These are phyloP conservation scores for Saccharomyces jurei DNA, from an alignment of 805 yeast genomes.

Conservation along the genomic window DNA sequence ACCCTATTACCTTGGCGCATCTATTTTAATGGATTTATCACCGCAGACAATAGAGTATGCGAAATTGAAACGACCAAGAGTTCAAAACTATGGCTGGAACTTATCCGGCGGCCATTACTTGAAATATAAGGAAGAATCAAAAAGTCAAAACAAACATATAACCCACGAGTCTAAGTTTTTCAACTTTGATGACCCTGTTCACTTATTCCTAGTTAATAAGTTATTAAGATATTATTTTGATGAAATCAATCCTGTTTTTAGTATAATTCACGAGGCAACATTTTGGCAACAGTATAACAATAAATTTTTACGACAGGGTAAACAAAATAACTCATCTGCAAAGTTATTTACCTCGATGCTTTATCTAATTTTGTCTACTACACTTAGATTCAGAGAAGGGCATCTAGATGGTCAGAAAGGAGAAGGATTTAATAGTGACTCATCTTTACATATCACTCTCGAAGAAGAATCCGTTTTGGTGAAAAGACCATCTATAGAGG, in stretches of 20 bases:
- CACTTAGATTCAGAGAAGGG: slow-evolving; percentile 47
- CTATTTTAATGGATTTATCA: slow-evolving; percentile 29
- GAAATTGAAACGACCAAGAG: slow-evolving; percentile 40
- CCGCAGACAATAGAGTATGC: slow-evolving; percentile 27
- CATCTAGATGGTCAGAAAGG: background rate
- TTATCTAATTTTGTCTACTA: slow-evolving; percentile 40
- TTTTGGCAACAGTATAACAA: slow-evolving; percentile 42
- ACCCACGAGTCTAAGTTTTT: slow-evolving; percentile 13
- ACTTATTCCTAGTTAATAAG: slow-evolving; percentile 25
- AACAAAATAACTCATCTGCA: slow-evolving; percentile 28
- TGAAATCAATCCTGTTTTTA: slow-evolving; percentile 45
- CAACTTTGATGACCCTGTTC: slow-evolving; percentile 14
- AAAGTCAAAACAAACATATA: background rate
- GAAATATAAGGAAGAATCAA: slow-evolving; percentile 30
- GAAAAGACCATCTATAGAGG: slow-evolving; percentile 30
- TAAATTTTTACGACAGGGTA: slow-evolving; percentile 17
- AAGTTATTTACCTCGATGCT: slow-evolving; percentile 46
- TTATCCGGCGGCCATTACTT: slow-evolving; percentile 51
- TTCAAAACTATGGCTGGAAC: slow-evolving; percentile 62
- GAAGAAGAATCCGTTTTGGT: slow-evolving; percentile 10
- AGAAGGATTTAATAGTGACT: background rate
- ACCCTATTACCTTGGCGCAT: slow-evolving; percentile 34
- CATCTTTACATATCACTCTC: slow-evolving; percentile 2
- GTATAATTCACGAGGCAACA: slow-evolving; percentile 45
- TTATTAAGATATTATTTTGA: slow-evolving; percentile 33